Base-by-base conservation (phyloP, 306 rosid species). In the Glycine tomentella region DNA sequence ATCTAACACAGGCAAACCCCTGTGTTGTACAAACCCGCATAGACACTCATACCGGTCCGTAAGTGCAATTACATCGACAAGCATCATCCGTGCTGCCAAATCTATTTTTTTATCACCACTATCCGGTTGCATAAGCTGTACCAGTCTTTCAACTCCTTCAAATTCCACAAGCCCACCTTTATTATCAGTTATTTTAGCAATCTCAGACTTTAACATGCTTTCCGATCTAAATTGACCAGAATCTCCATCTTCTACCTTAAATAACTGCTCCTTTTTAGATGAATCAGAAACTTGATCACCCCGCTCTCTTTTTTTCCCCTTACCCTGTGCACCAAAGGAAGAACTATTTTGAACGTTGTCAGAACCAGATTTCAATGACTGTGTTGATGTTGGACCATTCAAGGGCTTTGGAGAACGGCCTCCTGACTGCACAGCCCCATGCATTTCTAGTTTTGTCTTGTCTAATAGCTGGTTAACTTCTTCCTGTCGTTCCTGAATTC, bases 391-490 rank as follows among this genome's bases (percentile, higher is more conserved):
- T 3, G 98, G 94, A 86, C 93, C 91, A 78, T 89, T 94, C 89
- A 90, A 80, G 36, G 98, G 94, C 83, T 91, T 94, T 14, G 98
- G 98, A 72, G 98, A 94, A 66, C 97, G 94, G 72, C 97, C 97
- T 70, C 98, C 98, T 44, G 97, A 88, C 87, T 90, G 98, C 92
- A 87, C 90, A 82, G 92, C 88, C 73, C 87, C 97, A 87, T 94
- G 97, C 98, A 94, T 94, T 87, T 92, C 98, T 88, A 90, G 78
- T 88, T 75, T 85, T 7, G 98, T 94, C 84, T 91, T 94, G 40
- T 88, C 79, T 89, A 94, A 88, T 48, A 94, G 83, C 73, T 89
- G 85, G 84, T 92, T 87, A 88, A 94, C 97, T 90, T 94, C 98
- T 86, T 94, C 97, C 81, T 94, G 98, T 17, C 76, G 93, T 55